These are phyloP conservation scores for Citrus cavaleriei DNA, from an alignment of 345 rosid genomes.

Conservation along the genomic window DNA sequence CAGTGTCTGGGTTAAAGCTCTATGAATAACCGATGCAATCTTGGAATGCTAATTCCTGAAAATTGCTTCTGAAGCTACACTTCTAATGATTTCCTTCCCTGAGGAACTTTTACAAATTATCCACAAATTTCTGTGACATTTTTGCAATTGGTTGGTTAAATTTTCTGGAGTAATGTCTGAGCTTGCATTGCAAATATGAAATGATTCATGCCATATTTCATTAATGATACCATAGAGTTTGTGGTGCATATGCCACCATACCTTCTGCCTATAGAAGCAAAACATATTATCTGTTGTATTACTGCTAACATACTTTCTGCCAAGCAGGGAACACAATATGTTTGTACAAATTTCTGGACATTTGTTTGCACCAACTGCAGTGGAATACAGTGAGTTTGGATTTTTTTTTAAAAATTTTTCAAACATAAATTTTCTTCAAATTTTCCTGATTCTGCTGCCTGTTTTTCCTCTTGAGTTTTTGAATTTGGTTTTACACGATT, in stretches of 20 bases:
- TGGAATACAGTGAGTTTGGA: slow-evolving; percentile 87
- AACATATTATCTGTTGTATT: background rate
- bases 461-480: background rate
- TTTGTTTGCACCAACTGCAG: slow-evolving; percentile 94
- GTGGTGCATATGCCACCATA: background rate
- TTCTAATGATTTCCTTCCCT: background rate
- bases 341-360: slow-evolving; percentile 94
- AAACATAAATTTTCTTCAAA: background rate
- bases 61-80: background rate
- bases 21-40: background rate
- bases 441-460: slow-evolving; percentile 1
- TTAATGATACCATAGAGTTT: background rate
- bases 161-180: background rate
- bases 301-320: slow-evolving; percentile 19
- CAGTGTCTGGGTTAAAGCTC: too few species aligned
- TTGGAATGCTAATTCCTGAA: background rate
- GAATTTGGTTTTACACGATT: background rate
- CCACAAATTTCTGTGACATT: background rate
- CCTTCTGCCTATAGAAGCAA: background rate
- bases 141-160: background rate
- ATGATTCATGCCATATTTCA: background rate
- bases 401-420: background rate
- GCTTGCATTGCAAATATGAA: background rate
- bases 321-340: slow-evolving; percentile 96
- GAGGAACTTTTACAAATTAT: background rate